A percentile compares a stretch with the other conserved stretches of the same genome.
These are phyloP conservation scores for Malus sylvestris DNA, from an alignment of 306 rosid species.

Conservation along the genomic window DNA sequence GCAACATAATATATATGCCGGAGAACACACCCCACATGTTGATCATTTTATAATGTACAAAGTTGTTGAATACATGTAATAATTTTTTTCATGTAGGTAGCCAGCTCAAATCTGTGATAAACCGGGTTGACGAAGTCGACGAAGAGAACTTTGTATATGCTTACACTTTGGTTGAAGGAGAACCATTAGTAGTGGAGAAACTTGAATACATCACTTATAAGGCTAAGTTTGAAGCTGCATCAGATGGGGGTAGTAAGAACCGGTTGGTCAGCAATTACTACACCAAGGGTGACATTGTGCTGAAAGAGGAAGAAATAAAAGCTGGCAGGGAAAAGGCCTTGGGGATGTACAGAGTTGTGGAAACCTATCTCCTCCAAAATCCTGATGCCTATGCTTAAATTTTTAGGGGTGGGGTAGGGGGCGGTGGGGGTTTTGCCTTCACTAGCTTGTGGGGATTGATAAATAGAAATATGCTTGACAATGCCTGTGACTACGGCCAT, in stretches of 20 bases:
- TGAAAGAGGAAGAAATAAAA: slow-evolving; percentile 36
- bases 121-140: slow-evolving; percentile 21
- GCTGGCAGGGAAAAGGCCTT: slow-evolving; percentile 25
- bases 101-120: slow-evolving; percentile 1
- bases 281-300: slow-evolving; percentile 29
- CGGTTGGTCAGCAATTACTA: slow-evolving; percentile 28
- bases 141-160: slow-evolving; percentile 3
- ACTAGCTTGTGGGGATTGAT: neutral
- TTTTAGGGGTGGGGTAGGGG: no score
- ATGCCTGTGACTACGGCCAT: no score
- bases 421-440: neutral
- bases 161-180: slow-evolving; percentile 12
- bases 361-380: slow-evolving; percentile 28
- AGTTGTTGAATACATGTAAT: neutral
- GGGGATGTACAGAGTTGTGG: slow-evolving; percentile 32
- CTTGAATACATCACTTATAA: slow-evolving; percentile 24
- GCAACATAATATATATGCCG: neutral
- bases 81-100: neutral
- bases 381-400: slow-evolving; percentile 29
- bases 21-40: neutral
- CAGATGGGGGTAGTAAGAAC: slow-evolving; percentile 30
- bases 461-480: no score
- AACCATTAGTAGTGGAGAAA: slow-evolving; percentile 22
- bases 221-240: slow-evolving; percentile 31
- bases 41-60: neutral